A percentile compares a stretch with the other conserved stretches of the same genome.
Conservation (phyloP, 176 grass and related monocot genomes). For the Calamus simplicifolius region DNA sequence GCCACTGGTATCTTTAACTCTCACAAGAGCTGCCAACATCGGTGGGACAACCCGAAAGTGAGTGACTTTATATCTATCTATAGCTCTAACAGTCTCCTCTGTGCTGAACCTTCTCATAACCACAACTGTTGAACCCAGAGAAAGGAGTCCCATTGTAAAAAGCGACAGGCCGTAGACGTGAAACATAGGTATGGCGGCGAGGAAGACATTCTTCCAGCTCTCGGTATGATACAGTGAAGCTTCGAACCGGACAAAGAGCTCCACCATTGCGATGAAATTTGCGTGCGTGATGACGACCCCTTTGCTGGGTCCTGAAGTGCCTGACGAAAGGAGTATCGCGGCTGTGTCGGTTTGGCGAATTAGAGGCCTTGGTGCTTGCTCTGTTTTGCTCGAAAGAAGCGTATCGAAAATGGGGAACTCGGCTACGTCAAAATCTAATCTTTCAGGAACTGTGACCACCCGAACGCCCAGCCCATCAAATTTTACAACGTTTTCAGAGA, state of each 20-base stretch:
- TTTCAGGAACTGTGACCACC: conserved; percentile 46
- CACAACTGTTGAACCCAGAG: conserved; percentile 60
- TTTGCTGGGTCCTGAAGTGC: conserved; percentile 62
- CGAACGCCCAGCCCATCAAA: conserved; percentile 18
- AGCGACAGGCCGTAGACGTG: conserved; percentile 84
- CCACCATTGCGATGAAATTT: conserved; percentile 71
- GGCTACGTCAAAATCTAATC: background rate
- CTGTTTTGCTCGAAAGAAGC: conserved; percentile 14
- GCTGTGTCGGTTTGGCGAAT: conserved; percentile 51
- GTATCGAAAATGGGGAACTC: conserved; percentile 32
- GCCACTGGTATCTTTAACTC: conserved; percentile 13
- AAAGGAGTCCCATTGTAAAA: conserved; percentile 68
- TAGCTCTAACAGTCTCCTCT: conserved; percentile 28
- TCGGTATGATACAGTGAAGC: conserved; percentile 42
- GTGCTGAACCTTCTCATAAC: conserved; percentile 65
- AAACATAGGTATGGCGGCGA: conserved; percentile 78
- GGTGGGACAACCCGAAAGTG: conserved; percentile 68
- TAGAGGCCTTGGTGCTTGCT: background rate
- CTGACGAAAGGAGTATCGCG: conserved; percentile 80
- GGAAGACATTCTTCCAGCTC: conserved; percentile 63
- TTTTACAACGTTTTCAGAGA: conserved; percentile 19
- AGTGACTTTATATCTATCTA: conserved; percentile 43
- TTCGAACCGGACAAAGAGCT: conserved; percentile 66
- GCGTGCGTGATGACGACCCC: conserved; percentile 66
- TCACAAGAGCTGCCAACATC: conserved; percentile 40